These are phyloP conservation scores for Coix lacrymajobi DNA, from an alignment of 176 grass and related monocot species.

Conservation along the genomic window DNA sequence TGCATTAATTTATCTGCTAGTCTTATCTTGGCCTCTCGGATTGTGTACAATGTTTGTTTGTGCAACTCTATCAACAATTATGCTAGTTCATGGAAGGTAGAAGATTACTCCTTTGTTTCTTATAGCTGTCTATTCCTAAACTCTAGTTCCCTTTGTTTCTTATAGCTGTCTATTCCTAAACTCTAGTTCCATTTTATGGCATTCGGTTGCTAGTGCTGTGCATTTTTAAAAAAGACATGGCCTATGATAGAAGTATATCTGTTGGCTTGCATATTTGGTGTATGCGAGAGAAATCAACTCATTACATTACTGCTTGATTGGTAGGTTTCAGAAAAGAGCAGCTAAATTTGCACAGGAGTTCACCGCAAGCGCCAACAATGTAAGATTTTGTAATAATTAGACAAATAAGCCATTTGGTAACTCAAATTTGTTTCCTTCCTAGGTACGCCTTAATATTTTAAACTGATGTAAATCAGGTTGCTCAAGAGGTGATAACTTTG, in stretches of 20 bases:
- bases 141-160: neutral
- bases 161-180: conserved; percentile 23
- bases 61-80: conserved; percentile 64
- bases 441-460: conserved; percentile 19
- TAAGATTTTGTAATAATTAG: conserved; percentile 33
- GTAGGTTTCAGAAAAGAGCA: conserved; percentile 91
- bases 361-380: conserved; percentile 93
- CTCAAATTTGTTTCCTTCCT: neutral
- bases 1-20: conserved; percentile 84
- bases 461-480: conserved; percentile 62
- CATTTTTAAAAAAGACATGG: neutral
- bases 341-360: conserved; percentile 88
- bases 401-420: conserved; percentile 21
- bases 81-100: conserved; percentile 88
- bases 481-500: conserved; percentile 86
- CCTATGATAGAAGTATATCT: neutral
- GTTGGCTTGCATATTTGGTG: conserved; percentile 2
- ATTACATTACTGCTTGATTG: conserved; percentile 27
- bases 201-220: neutral
- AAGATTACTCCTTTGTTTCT: conserved; percentile 3
- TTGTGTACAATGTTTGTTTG: conserved; percentile 82
- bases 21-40: conserved; percentile 97
- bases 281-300: neutral
- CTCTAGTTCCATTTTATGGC: neutral
- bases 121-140: conserved; percentile 22